Conservation (phyloP, 2,329 filamentous ascomycete species). For the Ilyonectria sp. region DNA sequence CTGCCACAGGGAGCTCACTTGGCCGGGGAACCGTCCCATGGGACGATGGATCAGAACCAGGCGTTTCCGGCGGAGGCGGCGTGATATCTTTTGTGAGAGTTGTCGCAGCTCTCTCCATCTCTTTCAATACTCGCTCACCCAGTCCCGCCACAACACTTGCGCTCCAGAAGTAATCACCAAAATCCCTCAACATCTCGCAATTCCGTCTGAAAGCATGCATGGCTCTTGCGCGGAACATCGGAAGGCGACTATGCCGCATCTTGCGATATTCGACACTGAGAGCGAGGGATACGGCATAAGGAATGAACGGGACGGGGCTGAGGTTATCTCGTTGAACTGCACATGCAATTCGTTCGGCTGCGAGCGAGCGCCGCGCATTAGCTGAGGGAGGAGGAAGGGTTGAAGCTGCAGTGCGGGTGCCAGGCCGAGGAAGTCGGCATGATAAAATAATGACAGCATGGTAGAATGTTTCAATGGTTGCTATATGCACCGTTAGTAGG, state of each 20-base stretch:
- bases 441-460: conserved; percentile 76
- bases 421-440: conserved; percentile 65
- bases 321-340: conserved; percentile 67
- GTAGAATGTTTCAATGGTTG: conserved; percentile 75
- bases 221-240: conserved; percentile 71
- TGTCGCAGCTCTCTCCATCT: conserved; percentile 69
- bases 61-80: conserved; percentile 44
- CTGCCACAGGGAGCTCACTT: conserved; percentile 40
- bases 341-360: conserved; percentile 70
- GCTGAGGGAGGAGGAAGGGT: conserved; percentile 64
- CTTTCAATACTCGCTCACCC: conserved; percentile 68
- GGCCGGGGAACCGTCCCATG: conserved; percentile 27
- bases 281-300: conserved; percentile 73
- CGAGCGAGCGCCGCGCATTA: conserved; percentile 71
- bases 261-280: conserved; percentile 75
- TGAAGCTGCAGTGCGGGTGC: conserved; percentile 56
- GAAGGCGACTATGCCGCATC: conserved; percentile 72
- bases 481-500: conserved; percentile 53
- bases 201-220: conserved; percentile 69
- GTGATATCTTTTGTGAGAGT: conserved; percentile 58
- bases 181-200: conserved; percentile 66
- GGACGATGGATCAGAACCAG: conserved; percentile 35
- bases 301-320: conserved; percentile 71
- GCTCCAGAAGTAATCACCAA: conserved; percentile 72
- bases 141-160: conserved; percentile 68